Percentiles rank a stretch among this genome's conserved stretches.
phyloP scores from a whole-genome alignment of 2,329 filamentous ascomycete genomes.

The Beauveria bassiana region DNA sequence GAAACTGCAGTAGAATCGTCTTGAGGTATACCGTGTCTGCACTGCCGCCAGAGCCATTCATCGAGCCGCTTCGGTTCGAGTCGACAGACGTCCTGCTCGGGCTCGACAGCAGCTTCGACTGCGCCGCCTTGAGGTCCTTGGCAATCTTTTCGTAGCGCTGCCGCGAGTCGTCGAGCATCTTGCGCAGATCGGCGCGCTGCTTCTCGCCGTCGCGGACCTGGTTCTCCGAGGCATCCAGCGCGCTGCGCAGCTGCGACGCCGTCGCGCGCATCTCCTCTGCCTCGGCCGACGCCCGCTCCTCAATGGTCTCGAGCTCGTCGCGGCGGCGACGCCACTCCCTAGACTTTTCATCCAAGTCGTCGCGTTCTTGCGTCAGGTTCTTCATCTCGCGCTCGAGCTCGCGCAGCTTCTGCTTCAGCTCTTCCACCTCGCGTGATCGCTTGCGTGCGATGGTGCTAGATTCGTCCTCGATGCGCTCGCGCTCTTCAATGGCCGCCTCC shows the following conservation, averaged over 20 bases:
- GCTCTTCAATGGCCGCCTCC: slow-evolving; percentile 86
- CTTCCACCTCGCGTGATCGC: slow-evolving; percentile 76
- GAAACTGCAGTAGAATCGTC: slow-evolving; percentile 72
- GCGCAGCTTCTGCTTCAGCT: slow-evolving; percentile 68
- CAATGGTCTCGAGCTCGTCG: slow-evolving; percentile 66
- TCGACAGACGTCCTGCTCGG: slow-evolving; percentile 37
- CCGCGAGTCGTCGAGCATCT: slow-evolving; percentile 70
- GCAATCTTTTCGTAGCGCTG: slow-evolving; percentile 71
- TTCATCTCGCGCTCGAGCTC: slow-evolving; percentile 75
- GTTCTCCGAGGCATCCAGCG: slow-evolving; percentile 80
- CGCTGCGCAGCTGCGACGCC: slow-evolving; percentile 68
- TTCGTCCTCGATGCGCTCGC: slow-evolving; percentile 88
- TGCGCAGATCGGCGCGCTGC: slow-evolving; percentile 68
- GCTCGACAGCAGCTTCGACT: slow-evolving; percentile 36
- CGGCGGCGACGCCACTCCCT: slow-evolving; percentile 66
- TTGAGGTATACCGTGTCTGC: slow-evolving; percentile 62
- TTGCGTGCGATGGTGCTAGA: slow-evolving; percentile 68
- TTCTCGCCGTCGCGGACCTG: slow-evolving; percentile 78
- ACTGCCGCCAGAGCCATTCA: slow-evolving; percentile 20
- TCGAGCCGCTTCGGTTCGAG: slow-evolving; percentile 36
- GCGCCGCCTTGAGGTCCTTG: slow-evolving; percentile 52
- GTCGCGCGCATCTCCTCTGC: slow-evolving; percentile 66
- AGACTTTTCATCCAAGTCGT: slow-evolving; percentile 67
- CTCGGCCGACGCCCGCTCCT: slow-evolving; percentile 64
- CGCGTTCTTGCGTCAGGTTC: slow-evolving; percentile 63